A percentile compares a stretch with the other conserved stretches of the same genome.
Evolutionary conservation across 169 alveolate genomes (phyloP).

Genomic region (Plasmodium vinckei): DNA sequence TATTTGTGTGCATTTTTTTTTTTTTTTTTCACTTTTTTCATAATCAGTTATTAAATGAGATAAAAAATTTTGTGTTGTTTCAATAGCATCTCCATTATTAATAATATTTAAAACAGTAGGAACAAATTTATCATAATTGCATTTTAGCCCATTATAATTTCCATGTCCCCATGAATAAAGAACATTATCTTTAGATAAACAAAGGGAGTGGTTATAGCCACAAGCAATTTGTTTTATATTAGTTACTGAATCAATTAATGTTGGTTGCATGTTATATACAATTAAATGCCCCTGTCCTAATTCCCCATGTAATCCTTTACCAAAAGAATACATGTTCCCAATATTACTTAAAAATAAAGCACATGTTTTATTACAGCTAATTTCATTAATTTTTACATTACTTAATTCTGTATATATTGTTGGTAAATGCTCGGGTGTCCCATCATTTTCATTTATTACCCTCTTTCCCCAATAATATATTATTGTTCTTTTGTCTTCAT

Average conservation of each 20-base stretch:
- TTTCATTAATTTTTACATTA: conserved; percentile 79
- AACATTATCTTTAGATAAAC: conserved; percentile 60
- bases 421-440: conserved; percentile 76
- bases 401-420: conserved; percentile 81
- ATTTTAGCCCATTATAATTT: conserved; percentile 83
- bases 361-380: conserved; percentile 81
- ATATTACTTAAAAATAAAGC: conserved; percentile 80
- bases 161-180: conserved; percentile 85
- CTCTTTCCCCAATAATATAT: conserved; percentile 76
- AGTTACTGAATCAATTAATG: conserved; percentile 74
- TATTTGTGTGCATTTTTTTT: conserved; percentile 73
- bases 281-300: conserved; percentile 81
- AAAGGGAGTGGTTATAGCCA: conserved; percentile 81
- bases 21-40: conserved; percentile 55
- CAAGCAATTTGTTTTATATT: conserved; percentile 79
- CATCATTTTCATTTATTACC: conserved; percentile 73
- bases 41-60: conserved; percentile 67
- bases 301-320: conserved; percentile 86
- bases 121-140: conserved; percentile 45
- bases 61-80: conserved; percentile 56
- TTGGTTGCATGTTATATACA: conserved; percentile 78
- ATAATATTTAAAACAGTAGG: conserved; percentile 61
- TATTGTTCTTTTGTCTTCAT: conserved; percentile 75
- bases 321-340: conserved; percentile 80
- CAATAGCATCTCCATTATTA: conserved; percentile 75